These are phyloP conservation scores for Neurospora sp. DNA, from an alignment of 495 filamentous ascomycete genomes.

Conservation along the genomic window DNA sequence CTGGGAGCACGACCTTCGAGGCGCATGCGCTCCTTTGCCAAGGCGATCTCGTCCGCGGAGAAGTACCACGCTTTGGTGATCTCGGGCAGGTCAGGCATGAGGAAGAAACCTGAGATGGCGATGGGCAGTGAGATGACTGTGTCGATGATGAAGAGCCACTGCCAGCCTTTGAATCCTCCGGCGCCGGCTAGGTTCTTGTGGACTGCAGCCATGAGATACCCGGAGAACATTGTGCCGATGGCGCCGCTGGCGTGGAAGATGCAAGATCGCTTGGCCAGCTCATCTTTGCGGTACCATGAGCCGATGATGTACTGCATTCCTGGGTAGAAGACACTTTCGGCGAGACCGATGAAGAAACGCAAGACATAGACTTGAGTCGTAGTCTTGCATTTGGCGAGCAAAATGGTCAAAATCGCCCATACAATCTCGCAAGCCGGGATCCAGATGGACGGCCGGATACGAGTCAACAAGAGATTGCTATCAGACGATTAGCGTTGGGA, in stretches of 20 bases:
- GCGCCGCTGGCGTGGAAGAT: constrained; percentile 50
- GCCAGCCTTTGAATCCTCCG: constrained; percentile 36
- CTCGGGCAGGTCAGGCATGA: constrained; percentile 51
- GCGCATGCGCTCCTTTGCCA: constrained; percentile 35
- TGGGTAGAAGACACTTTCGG: constrained; percentile 36
- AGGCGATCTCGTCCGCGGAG: constrained; percentile 23
- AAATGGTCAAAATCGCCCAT: constrained; percentile 46
- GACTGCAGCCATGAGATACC: constrained; percentile 49
- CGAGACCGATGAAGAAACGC: constrained; percentile 48
- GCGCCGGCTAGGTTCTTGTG: constrained; percentile 41
- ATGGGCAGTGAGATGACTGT: constrained; percentile 36
- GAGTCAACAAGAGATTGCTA: constrained; percentile 29
- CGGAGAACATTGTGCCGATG: constrained; percentile 46
- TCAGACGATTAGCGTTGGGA: not conserved
- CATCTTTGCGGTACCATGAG: constrained; percentile 45
- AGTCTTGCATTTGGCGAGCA: constrained; percentile 35
- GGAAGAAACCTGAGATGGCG: constrained; percentile 45
- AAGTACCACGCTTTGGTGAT: constrained; percentile 47
- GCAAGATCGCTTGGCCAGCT: constrained; percentile 49
- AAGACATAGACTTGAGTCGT: constrained; percentile 44
- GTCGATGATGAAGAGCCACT: constrained; percentile 45
- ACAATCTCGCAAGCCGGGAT: constrained; percentile 45
- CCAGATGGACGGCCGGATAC: constrained; percentile 46
- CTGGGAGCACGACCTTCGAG: constrained; percentile 32
- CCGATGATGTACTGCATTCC: constrained; percentile 42